These are phyloP conservation scores for Echeveria elegans DNA, from an alignment of 164 flowering plant species.

Conservation along the genomic window DNA sequence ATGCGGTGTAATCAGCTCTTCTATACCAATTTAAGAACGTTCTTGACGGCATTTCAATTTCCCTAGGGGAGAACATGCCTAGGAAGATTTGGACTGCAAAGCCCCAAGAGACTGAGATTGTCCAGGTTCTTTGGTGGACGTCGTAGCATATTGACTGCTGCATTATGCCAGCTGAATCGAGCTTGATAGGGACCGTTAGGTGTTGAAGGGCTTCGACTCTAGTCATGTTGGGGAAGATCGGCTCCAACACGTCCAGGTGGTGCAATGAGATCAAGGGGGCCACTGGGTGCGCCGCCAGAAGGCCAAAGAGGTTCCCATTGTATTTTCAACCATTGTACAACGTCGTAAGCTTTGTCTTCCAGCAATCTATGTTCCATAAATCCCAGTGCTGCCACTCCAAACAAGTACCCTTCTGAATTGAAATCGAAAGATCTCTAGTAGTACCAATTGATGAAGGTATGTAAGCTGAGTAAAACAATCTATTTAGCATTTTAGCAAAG, in stretches of 20 bases:
- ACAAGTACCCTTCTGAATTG: too few species aligned
- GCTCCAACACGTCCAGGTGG: constrained; percentile 67
- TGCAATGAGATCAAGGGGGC: constrained; percentile 68
- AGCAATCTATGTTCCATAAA: too few species aligned
- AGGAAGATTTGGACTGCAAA: constrained; percentile 60
- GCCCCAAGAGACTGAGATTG: constrained; percentile 81
- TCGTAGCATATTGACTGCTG: constrained; percentile 72
- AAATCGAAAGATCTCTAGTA: too few species aligned
- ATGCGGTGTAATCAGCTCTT: too few species aligned
- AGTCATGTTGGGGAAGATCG: constrained; percentile 45
- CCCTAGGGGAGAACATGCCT: constrained; percentile 9
- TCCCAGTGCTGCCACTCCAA: too few species aligned
- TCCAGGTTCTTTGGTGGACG: constrained; percentile 40
- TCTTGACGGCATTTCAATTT: too few species aligned
- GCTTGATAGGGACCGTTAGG: constrained; percentile 32
- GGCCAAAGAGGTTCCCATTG: too few species aligned
- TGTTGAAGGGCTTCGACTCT: constrained; percentile 29
- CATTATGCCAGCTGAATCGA: constrained; percentile 52
- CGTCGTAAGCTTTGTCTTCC: too few species aligned
- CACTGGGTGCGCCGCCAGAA: constrained; percentile 69
- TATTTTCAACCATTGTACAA: too few species aligned
- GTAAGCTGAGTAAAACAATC: too few species aligned
- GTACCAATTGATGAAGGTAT: not conserved
- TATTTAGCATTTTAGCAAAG: too few species aligned
- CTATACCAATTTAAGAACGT: too few species aligned